phyloP scores from a whole-genome alignment of 2,329 filamentous ascomycete species.

The Aspergillus sp. region DNA sequence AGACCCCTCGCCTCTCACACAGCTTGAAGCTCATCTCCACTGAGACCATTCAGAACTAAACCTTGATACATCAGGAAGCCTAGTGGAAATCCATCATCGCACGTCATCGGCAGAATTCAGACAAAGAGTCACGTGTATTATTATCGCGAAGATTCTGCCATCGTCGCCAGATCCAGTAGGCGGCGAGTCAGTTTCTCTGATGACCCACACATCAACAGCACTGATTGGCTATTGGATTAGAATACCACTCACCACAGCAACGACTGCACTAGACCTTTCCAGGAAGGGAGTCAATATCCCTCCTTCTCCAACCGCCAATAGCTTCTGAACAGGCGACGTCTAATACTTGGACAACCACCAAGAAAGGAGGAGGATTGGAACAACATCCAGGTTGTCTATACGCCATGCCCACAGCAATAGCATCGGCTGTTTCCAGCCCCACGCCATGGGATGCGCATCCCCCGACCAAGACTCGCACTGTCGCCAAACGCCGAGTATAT shows the following conservation, averaged over 20 bases:
- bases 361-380: neutral
- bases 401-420: neutral
- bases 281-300: constrained; percentile 29
- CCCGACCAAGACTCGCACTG: constrained; percentile 22
- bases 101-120: too few species aligned
- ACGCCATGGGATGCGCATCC: constrained; percentile 18
- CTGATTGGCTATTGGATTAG: neutral
- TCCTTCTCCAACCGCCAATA: neutral
- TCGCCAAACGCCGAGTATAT: constrained; percentile 33
- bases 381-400: neutral
- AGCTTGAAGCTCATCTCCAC: too few species aligned
- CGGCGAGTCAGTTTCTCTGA: too few species aligned
- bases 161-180: too few species aligned
- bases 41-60: too few species aligned
- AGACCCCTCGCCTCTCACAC: too few species aligned
- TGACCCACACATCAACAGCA: too few species aligned
- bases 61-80: too few species aligned
- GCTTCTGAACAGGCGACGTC: neutral
- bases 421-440: constrained; percentile 9
- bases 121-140: too few species aligned
- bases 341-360: neutral
- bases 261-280: constrained; percentile 22
- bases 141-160: too few species aligned
- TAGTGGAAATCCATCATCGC: too few species aligned
- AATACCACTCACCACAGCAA: constrained; percentile 23